Conservation (phyloP, 2,329 filamentous ascomycete genomes). For the Aspergillus udagawae region DNA sequence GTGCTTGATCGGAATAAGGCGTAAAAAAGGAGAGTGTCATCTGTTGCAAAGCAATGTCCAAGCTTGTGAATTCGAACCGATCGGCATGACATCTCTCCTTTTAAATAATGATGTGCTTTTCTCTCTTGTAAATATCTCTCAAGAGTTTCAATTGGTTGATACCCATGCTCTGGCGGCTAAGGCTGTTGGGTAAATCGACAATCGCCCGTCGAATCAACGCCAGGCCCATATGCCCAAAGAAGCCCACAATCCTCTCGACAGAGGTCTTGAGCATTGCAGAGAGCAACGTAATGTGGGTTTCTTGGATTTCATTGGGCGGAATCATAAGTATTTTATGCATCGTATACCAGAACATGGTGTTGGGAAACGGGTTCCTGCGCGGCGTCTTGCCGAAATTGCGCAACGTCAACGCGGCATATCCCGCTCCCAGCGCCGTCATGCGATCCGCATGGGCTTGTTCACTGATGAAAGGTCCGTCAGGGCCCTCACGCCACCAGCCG, state of each 20-base stretch:
- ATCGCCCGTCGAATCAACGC: conserved; percentile 67
- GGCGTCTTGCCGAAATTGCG: conserved; percentile 72
- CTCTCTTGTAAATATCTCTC: conserved; percentile 33
- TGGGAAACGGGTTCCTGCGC: conserved; percentile 71
- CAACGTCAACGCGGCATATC: conserved; percentile 77
- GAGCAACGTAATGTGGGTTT: conserved; percentile 68
- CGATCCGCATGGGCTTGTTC: conserved; percentile 74
- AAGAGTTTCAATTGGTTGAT: conserved; percentile 37
- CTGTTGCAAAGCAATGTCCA: no score
- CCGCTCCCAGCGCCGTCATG: conserved; percentile 78
- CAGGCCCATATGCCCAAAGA: conserved; percentile 75
- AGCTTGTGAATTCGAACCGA: no score
- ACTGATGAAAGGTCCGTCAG: conserved; percentile 54
- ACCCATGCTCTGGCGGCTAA: conserved; percentile 34
- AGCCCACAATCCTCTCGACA: conserved; percentile 69
- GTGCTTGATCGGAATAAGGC: no score
- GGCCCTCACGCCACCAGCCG: conserved; percentile 64
- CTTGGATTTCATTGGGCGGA: conserved; percentile 61
- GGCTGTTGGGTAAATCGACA: conserved; percentile 62
- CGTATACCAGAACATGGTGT: conserved; percentile 75
- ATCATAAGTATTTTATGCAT: conserved; percentile 75
- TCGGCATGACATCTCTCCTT: not conserved
- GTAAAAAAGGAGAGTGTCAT: no score
- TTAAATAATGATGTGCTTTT: conserved; percentile 37
- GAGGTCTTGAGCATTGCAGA: conserved; percentile 69